These are phyloP conservation scores for Backusella parvicylindrica DNA, from an alignment of 192 early-diverging fungal genomes.

Conservation along the genomic window DNA sequence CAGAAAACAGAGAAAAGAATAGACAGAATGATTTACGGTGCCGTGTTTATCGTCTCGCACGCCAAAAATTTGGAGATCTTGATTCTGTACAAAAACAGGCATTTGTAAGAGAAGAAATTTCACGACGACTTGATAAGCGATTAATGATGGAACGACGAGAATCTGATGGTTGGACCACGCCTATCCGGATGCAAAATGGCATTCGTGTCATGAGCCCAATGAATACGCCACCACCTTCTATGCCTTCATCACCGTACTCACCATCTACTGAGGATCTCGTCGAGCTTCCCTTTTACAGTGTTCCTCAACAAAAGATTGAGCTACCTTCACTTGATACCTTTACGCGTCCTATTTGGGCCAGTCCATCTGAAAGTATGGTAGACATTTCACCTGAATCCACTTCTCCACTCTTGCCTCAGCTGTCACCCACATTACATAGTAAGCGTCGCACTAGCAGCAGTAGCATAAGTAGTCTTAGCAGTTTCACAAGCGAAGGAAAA, in stretches of 20 bases:
- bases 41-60: slow-evolving; percentile 65
- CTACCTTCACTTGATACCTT: slow-evolving; percentile 18
- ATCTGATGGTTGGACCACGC: neutral
- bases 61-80: slow-evolving; percentile 57
- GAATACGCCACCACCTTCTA: slow-evolving; percentile 8
- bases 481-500: slow-evolving; percentile 14
- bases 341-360: neutral
- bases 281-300: slow-evolving; percentile 27
- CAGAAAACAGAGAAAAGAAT: slow-evolving; percentile 52
- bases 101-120: slow-evolving; percentile 65
- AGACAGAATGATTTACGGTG: slow-evolving; percentile 68
- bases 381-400: neutral
- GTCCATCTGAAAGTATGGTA: neutral
- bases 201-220: neutral
- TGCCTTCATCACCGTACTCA: neutral
- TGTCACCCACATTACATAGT: slow-evolving; percentile 14
- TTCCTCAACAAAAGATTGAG: slow-evolving; percentile 28
- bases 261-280: neutral
- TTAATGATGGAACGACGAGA: slow-evolving; percentile 13
- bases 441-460: slow-evolving; percentile 20
- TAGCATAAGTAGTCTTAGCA: slow-evolving; percentile 14
- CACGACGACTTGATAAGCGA: slow-evolving; percentile 36
- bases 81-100: slow-evolving; percentile 57
- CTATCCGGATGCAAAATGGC: neutral
- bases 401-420: slow-evolving; percentile 7